Base-by-base conservation (phyloP, 1,139 yeast species). In the Taphrina wiesneri region DNA sequence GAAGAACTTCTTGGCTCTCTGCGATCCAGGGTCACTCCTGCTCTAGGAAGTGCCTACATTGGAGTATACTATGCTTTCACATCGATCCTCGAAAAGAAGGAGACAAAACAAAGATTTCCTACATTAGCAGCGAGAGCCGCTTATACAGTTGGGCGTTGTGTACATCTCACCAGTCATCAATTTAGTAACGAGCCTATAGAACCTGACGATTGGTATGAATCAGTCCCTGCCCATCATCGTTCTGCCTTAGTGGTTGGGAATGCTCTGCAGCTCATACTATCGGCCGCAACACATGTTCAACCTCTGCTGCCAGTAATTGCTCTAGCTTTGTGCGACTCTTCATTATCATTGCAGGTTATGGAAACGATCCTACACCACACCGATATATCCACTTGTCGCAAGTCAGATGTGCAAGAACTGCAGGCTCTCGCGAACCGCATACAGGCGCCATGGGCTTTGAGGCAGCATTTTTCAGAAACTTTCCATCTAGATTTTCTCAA, bases 191-290 rank as follows among this genome's bases (percentile, higher is more conserved):
- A 39, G 3, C 41, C 39, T 9, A 47, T 62, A 25, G 66, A 62
- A 3, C 46, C 53, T 5, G 66, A 62, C 30, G 66, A 62, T 19
- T 62, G 66, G 66, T 62, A 62, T 36, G 66, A 62, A 25, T 21
- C 61, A 4, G 43, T 45, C 11, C 66, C 66, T 3, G 61, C 51
- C 7, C 61, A 62, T 19, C 41, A 28, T 23, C 47, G 61, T 11
- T 26, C 61, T 6, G 26, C 61, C 11, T 7, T 45, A 34, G 45
- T 54, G 28, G 36, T 62, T 11, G 66, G 66, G 1, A 62, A 62
- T 28, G 66, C 66, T n/a, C 15, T 30, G n/a, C 64, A 60, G 41
- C 51, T 43, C 47, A n/a, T 60, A 7, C 5, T 51, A 6, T 25
- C 57, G 7, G 41, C 56, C 11, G 25, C 52, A 3, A n/a, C n/a